These are phyloP conservation scores for Myxozyma monticola DNA, from an alignment of 805 yeast genomes.

Conservation along the genomic window DNA sequence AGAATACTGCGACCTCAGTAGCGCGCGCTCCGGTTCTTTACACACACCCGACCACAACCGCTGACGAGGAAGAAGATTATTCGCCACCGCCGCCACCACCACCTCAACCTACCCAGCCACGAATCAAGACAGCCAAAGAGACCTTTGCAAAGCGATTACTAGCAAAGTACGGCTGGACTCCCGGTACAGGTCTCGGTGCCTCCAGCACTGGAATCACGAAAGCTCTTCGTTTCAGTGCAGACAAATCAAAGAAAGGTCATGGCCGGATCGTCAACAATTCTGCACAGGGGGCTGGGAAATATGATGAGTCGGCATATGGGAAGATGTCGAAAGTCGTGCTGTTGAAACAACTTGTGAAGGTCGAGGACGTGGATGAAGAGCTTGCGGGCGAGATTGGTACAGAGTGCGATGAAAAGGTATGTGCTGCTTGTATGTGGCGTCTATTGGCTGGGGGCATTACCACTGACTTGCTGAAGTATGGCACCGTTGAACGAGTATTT, in stretches of 20 bases:
- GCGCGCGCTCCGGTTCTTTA: slow-evolving; percentile 9
- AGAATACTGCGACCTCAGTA: slow-evolving; percentile 1
- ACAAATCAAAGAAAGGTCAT: slow-evolving; percentile 26
- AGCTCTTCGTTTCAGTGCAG: slow-evolving; percentile 26
- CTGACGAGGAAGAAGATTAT: too few relatives aligned
- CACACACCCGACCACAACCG: neutral
- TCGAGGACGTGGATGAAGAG: slow-evolving; percentile 21
- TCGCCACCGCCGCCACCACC: slow-evolving; percentile 1
- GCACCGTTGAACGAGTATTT: slow-evolving; percentile 27
- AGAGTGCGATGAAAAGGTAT: slow-evolving; percentile 26
- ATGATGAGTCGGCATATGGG: slow-evolving; percentile 18
- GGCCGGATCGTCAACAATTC: slow-evolving; percentile 24
- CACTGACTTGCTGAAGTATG: slow-evolving; percentile 24
- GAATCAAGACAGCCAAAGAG: slow-evolving; percentile 9
- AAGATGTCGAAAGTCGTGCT: slow-evolving; percentile 20
- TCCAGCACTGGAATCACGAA: slow-evolving; percentile 20
- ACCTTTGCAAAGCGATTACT: slow-evolving; percentile 28
- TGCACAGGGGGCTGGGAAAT: neutral
- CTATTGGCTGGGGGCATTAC: neutral
- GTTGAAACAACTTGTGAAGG: slow-evolving; percentile 10
- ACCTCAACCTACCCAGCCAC: neutral
- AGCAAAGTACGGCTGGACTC: slow-evolving; percentile 31
- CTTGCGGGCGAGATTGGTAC: slow-evolving; percentile 27
- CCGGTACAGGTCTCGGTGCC: slow-evolving; percentile 30
- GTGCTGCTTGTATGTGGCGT: neutral